Percentiles rank a stretch among this genome's conserved stretches.
Evolutionary conservation across 805 yeast species (phyloP).

Genomic region (Saccharomyces mikatae): DNA sequence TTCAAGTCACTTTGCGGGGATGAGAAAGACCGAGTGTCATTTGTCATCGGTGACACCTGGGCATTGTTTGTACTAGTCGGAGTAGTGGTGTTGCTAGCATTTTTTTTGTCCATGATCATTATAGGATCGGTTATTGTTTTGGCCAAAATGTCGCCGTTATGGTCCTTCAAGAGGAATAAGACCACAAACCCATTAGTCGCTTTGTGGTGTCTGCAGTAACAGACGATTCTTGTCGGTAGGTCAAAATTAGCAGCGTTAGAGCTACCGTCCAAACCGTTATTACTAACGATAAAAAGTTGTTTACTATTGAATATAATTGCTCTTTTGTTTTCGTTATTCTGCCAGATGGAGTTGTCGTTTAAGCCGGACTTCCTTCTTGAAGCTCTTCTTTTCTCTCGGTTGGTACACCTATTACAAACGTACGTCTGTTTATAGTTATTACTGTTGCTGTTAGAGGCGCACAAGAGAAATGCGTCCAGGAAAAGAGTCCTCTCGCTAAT

Average conservation of each 20-base stretch:
- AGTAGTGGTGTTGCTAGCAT: neutral
- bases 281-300: constrained; percentile 54
- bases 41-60: neutral
- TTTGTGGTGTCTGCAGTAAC: constrained; percentile 91
- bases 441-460: constrained; percentile 37
- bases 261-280: constrained; percentile 17
- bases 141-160: constrained; percentile 56
- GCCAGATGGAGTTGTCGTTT: constrained; percentile 68
- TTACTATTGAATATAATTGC: constrained; percentile 87
- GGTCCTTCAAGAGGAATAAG: constrained; percentile 57
- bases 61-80: neutral
- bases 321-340: constrained; percentile 60
- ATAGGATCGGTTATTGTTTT: constrained; percentile 64
- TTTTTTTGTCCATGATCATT: constrained; percentile 88
- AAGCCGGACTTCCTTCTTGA: constrained; percentile 76
- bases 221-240: constrained; percentile 67
- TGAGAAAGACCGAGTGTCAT: neutral
- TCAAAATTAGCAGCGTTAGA: constrained; percentile 26
- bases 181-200: constrained; percentile 78
- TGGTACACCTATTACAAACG: constrained; percentile 80
- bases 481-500: constrained; percentile 38
- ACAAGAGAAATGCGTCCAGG: constrained; percentile 71
- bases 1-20: neutral
- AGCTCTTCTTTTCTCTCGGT: constrained; percentile 87
- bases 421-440: constrained; percentile 40